These are phyloP conservation scores for Croton setiger DNA, from an alignment of 441 rosid genomes.

Conservation along the genomic window DNA sequence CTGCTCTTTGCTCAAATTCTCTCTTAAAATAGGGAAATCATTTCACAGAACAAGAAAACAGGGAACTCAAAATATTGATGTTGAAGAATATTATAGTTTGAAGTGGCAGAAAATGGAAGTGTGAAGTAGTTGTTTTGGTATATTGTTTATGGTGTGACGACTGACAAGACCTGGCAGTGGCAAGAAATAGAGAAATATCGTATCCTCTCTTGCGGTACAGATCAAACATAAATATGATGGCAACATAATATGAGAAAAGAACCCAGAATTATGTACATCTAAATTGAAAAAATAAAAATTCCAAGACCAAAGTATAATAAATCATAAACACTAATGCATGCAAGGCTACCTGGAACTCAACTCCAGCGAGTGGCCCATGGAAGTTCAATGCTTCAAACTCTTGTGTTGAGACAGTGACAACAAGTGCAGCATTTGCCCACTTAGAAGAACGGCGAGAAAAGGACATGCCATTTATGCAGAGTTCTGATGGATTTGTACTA, in stretches of 20 bases:
- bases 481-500: constrained; percentile 74
- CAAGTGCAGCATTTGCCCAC: constrained; percentile 98
- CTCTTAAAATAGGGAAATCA: constrained; percentile 42
- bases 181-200: not conserved
- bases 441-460: constrained; percentile 91
- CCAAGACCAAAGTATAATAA: not conserved
- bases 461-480: constrained; percentile 96
- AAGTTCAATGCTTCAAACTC: constrained; percentile 68
- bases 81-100: constrained; percentile 2
- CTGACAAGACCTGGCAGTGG: not conserved
- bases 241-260: not conserved
- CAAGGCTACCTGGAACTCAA: constrained; percentile 74
- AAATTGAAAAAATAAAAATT: not conserved
- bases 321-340: not conserved
- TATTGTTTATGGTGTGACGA: not conserved
- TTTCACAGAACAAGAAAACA: constrained; percentile 6
- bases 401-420: constrained; percentile 59
- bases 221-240: constrained; percentile 6
- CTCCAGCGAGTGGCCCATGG: constrained; percentile 84
- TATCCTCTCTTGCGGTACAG: not conserved
- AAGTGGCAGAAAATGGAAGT: constrained; percentile 2
- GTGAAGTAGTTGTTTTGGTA: not conserved
- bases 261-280: not conserved
- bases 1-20: constrained; percentile 86
- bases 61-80: not conserved